A percentile compares a stretch with the other conserved stretches of the same genome.
Conservation (phyloP, 495 filamentous ascomycete genomes). For the Xylaria venustula region DNA sequence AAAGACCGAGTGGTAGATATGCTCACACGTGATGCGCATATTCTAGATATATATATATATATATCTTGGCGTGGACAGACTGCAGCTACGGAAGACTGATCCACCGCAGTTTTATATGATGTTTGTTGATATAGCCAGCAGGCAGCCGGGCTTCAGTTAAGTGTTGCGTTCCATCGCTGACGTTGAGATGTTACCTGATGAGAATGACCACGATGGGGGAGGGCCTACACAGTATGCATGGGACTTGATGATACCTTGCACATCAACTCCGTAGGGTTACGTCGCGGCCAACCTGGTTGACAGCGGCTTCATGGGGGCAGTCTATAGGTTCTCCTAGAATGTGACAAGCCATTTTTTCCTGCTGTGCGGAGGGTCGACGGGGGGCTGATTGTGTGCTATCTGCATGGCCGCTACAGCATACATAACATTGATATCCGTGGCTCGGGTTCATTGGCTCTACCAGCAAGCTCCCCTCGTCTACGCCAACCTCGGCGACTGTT, state of each 20-base stretch:
- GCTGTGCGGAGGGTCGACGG: not conserved
- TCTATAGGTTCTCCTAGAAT: conserved; percentile 2
- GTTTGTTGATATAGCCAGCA: not conserved
- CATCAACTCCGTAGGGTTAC: not conserved
- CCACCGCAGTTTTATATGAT: not conserved
- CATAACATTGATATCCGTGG: conserved; percentile 30
- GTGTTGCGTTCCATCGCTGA: conserved; percentile 10
- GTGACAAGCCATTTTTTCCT: conserved; percentile 7
- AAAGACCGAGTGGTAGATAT: too few species aligned
- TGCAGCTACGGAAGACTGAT: not conserved
- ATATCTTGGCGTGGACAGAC: not conserved
- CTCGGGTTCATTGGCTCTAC: conserved; percentile 30
- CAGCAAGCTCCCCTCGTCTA: conserved; percentile 14
- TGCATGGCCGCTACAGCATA: conserved; percentile 10
- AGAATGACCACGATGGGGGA: not conserved
- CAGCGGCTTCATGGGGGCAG: not conserved
- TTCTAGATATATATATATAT: not conserved
- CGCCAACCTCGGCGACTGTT: conserved; percentile 17
- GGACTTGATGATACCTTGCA: conserved; percentile 12
- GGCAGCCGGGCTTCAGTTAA: conserved; percentile 3
- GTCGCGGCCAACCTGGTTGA: conserved; percentile 8
- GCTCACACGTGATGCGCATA: not conserved
- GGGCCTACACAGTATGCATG: not conserved
- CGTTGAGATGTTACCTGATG: conserved; percentile 4
- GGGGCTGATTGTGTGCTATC: not conserved